Evolutionary conservation across 345 rosid genomes (phyloP).

Genomic region (Cardamine occulta): DNA sequence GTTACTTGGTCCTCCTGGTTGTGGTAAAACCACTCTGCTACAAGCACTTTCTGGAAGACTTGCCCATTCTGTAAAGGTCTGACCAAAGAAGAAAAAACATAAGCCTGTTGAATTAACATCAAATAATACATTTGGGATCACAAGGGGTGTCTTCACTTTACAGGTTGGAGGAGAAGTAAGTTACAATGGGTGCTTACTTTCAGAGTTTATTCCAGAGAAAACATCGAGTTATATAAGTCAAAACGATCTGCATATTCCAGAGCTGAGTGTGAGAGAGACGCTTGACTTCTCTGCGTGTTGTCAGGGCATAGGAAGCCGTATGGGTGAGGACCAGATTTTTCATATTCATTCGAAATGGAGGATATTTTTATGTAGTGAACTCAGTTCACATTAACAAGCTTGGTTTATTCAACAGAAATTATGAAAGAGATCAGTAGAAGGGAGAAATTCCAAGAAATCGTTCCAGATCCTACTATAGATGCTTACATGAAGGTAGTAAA

Average conservation of each 20-base stretch:
- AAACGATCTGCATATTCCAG: constrained; percentile 65
- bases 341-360: neutral
- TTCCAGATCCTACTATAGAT: constrained; percentile 64
- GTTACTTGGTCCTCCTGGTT: constrained; percentile 71
- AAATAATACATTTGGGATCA: constrained; percentile 11
- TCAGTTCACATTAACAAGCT: neutral
- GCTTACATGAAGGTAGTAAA: constrained; percentile 65
- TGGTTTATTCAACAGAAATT: constrained; percentile 46
- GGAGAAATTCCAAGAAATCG: constrained; percentile 57
- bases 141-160: constrained; percentile 11
- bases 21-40: constrained; percentile 66
- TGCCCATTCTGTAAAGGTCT: constrained; percentile 55
- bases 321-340: constrained; percentile 37
- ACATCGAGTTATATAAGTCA: constrained; percentile 72
- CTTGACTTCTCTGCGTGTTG: constrained; percentile 66
- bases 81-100: neutral
- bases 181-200: constrained; percentile 61
- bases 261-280: constrained; percentile 72
- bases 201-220: constrained; percentile 66
- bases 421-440: constrained; percentile 62
- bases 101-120: neutral
- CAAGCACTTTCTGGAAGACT: constrained; percentile 65
- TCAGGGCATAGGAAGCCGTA: constrained; percentile 63
- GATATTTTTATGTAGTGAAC: neutral
- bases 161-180: constrained; percentile 60